Evolutionary conservation across 179 eudicot genomes (phyloP).

Genomic region (Corrigiola litoralis): DNA sequence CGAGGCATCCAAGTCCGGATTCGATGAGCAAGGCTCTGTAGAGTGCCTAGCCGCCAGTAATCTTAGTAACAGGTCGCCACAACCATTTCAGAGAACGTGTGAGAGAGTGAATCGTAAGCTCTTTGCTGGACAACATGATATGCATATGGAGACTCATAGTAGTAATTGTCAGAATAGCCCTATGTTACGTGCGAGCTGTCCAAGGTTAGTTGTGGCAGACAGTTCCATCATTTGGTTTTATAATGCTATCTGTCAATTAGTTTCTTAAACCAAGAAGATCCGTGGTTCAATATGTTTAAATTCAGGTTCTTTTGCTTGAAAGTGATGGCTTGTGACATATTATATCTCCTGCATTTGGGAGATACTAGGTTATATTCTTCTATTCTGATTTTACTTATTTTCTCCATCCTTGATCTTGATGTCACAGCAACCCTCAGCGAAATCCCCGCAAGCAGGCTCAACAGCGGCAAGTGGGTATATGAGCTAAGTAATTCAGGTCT

Average conservation of each 20-base stretch:
- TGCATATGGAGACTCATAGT: slow-evolving; percentile 1
- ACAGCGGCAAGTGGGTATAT: slow-evolving; percentile 22
- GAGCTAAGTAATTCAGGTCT: background rate
- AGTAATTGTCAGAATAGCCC: slow-evolving; percentile 5
- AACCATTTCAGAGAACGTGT: slow-evolving; percentile 1
- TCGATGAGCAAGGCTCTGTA: slow-evolving; percentile 11
- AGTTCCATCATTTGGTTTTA: background rate
- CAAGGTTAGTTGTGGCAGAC: slow-evolving; percentile 9
- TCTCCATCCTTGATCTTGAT: background rate
- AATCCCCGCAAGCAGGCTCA: slow-evolving; percentile 15
- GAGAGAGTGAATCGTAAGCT: slow-evolving; percentile 3
- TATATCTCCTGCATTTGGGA: no score
- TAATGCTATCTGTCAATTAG: background rate
- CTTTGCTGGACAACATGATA: background rate
- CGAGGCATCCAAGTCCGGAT: slow-evolving; percentile 2
- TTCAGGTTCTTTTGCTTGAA: background rate
- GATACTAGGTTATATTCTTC: background rate
- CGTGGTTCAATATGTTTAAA: background rate
- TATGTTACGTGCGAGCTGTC: slow-evolving; percentile 6
- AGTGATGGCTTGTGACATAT: background rate
- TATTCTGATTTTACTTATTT: background rate
- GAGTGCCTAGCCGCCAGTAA: slow-evolving; percentile 5
- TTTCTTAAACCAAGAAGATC: background rate
- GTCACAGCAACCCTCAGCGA: slow-evolving; percentile 25
- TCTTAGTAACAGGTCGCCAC: background rate